Base-by-base conservation (phyloP, 1,139 yeast genomes). In the Candida labiduridarum region DNA sequence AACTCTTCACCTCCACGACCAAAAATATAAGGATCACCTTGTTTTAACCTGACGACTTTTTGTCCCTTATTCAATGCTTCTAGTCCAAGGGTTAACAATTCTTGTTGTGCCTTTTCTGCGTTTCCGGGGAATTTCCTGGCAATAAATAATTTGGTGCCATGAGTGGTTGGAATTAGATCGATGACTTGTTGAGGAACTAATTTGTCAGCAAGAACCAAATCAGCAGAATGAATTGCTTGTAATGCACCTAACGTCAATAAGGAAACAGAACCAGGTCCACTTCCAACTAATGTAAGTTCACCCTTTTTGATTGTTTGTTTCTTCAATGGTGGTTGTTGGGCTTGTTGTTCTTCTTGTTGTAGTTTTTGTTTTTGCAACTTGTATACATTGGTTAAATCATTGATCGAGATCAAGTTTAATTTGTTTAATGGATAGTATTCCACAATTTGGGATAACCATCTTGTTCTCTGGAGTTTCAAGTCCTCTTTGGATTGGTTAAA, bases 1-100 rank as follows among this genome's bases (percentile, higher is more conserved):
- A 68, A 89, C 64, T 94, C 99, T 69, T 94, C 98, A 34, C 97
- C 97, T 38, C 99, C 99, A 56, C 99, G 83, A 4, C 99, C 99
- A 65, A 90, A 94, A 33, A 94, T 89, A 68, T 90, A 94, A 5
- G 99, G 98, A 65, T 94, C 99, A 41, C 99, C 99, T 70, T 94
- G 99, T 65, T 94, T 94, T 56, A 94, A 77, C 50, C 99, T 77
- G 3, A 94, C 95, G 1, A 94, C 97, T 53, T 82, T 83, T 58
- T 83, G 78, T 14, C 97, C 97, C 49, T 78, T 69, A 38, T 72
- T 55, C 35, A 90, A 66, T 0, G 85, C 87, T 38, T 77, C 79
- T 19, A 92, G 69, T 0, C 97, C 98, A 54, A 85, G 68, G 18
- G 77, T 73, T 35, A 90, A 72, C 38, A 94, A 75, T 66, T 94